A percentile compares a stretch with the other conserved stretches of the same genome.
Conservation (phyloP, 2,329 filamentous ascomycete species). For the Claviceps capensis region DNA sequence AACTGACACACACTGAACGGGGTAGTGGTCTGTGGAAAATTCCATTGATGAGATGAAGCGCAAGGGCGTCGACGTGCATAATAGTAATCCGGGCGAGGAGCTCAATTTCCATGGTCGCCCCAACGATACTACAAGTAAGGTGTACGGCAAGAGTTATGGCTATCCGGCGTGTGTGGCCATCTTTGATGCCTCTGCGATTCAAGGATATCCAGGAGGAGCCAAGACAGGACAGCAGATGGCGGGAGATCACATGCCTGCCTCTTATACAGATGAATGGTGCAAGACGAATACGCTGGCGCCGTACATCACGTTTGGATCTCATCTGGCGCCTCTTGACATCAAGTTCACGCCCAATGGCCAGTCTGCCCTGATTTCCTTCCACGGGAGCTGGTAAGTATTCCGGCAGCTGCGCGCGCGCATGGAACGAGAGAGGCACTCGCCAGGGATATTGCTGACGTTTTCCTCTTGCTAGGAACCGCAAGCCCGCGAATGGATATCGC, state of each 20-base stretch:
- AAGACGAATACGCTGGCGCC: constrained; percentile 10
- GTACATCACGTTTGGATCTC: constrained; percentile 23
- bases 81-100: constrained; percentile 57
- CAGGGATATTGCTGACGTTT: neutral
- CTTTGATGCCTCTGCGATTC: constrained; percentile 27
- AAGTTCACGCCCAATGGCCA: constrained; percentile 42
- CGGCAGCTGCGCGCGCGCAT: neutral
- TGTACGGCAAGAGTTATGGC: constrained; percentile 38
- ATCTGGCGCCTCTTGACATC: constrained; percentile 52
- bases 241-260: constrained; percentile 11
- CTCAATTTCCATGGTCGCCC: constrained; percentile 55
- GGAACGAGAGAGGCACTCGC: neutral
- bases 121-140: constrained; percentile 9
- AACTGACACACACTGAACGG: neutral
- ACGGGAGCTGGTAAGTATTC: constrained; percentile 38
- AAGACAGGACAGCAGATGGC: constrained; percentile 12
- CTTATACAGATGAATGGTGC: constrained; percentile 13
- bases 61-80: constrained; percentile 41
- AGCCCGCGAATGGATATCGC: constrained; percentile 23
- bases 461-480: constrained; percentile 15
- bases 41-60: constrained; percentile 47
- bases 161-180: constrained; percentile 50
- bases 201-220: constrained; percentile 20
- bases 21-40: constrained; percentile 47
- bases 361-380: constrained; percentile 47